Conservation (phyloP, 2,329 filamentous ascomycete genomes). For the Sporothrix sp. region DNA sequence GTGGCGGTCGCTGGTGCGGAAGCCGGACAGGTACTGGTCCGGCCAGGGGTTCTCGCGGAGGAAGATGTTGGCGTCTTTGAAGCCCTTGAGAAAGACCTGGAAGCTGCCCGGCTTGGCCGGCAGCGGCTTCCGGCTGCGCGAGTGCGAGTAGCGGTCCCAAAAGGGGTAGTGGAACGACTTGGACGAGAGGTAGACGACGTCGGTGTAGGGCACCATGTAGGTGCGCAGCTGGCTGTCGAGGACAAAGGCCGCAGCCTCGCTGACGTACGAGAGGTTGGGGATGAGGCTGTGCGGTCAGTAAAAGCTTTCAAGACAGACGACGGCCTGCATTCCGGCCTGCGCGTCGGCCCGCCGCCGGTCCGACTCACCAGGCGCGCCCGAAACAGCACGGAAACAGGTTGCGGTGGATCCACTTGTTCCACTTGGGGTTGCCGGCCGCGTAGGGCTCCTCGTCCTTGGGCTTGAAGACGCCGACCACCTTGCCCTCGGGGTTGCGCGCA, state of each 20-base stretch:
- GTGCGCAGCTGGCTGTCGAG: conserved; percentile 85
- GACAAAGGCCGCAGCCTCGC: conserved; percentile 92
- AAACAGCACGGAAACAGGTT: conserved; percentile 98
- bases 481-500: conserved; percentile 80
- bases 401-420: conserved; percentile 99
- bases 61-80: conserved; percentile 94
- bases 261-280: conserved; percentile 94
- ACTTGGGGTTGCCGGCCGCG: conserved; percentile 92
- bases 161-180: conserved; percentile 98
- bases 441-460: conserved; percentile 99
- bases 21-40: conserved; percentile 67
- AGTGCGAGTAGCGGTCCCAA: conserved; percentile 84
- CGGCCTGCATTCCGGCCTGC: too few relatives aligned
- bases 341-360: background rate
- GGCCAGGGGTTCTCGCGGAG: conserved; percentile 94
- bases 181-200: conserved; percentile 86
- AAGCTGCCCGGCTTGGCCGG: conserved; percentile 92
- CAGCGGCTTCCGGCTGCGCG: conserved; percentile 75
- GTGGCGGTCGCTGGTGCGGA: conserved; percentile 58
- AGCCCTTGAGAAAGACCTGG: conserved; percentile 93
- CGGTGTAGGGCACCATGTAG: conserved; percentile 90
- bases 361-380: conserved; percentile 67
- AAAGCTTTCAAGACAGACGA: background rate
- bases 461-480: conserved; percentile 96
- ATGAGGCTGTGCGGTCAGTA: too few relatives aligned